A percentile compares a stretch with the other conserved stretches of the same genome.
Conservation (phyloP, 2,329 filamentous ascomycete genomes). For the Corynespora cassiicola region DNA sequence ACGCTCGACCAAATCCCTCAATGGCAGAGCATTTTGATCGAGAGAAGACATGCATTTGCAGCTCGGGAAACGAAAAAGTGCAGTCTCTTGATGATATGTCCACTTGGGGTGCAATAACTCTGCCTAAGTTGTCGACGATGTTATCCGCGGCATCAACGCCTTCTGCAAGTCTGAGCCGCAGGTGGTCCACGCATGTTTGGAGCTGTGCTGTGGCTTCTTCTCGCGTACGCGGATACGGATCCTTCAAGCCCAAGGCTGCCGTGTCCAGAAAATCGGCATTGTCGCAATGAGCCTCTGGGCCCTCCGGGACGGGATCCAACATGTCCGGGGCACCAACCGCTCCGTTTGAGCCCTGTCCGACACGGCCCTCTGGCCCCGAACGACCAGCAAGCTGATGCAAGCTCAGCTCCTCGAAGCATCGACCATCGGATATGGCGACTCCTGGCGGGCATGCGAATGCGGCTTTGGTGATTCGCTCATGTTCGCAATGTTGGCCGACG, state of each 20-base stretch:
- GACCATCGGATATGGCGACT: conserved; percentile 20
- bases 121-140: conserved; percentile 10
- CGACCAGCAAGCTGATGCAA: conserved; percentile 26
- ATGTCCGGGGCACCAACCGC: conserved; percentile 32
- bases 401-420: conserved; percentile 27
- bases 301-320: conserved; percentile 28
- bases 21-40: conserved; percentile 25
- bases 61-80: conserved; percentile 26
- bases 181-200: conserved; percentile 25
- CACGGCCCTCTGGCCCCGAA: conserved; percentile 21
- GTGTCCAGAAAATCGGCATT: conserved; percentile 32
- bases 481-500: conserved; percentile 31
- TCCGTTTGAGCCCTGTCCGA: conserved; percentile 28
- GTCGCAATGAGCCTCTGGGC: conserved; percentile 32
- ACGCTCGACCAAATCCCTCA: conserved; percentile 24
- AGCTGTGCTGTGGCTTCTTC: conserved; percentile 24
- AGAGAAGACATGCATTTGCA: conserved; percentile 24
- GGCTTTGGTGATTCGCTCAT: conserved; percentile 29
- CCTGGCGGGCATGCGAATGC: conserved; percentile 24
- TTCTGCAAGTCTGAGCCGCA: conserved; percentile 17
- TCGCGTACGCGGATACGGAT: conserved; percentile 24
- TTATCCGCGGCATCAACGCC: conserved; percentile 17
- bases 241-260: conserved; percentile 13
- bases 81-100: conserved; percentile 24
- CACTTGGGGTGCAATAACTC: conserved; percentile 20